A percentile compares a stretch with the other conserved stretches of the same genome.
Conservation (phyloP, 192 early-diverging fungal genomes). For the Mortierella antarctica region DNA sequence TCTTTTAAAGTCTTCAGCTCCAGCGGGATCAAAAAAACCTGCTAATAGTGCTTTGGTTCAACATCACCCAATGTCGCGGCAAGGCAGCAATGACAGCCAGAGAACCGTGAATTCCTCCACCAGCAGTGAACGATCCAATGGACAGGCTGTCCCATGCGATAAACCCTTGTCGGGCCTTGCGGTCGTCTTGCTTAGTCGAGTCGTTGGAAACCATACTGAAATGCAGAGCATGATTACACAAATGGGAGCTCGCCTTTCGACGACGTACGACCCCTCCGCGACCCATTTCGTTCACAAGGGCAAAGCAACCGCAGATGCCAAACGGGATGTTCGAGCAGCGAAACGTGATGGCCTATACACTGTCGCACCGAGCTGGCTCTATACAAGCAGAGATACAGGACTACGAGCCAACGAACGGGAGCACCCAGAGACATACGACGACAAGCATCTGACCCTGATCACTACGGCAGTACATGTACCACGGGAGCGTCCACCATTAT, state of each 20-base stretch:
- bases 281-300: constrained; percentile 40
- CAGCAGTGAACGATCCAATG: not conserved
- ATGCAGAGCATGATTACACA: constrained; percentile 17
- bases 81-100: not conserved
- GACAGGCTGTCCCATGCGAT: constrained; percentile 15
- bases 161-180: constrained; percentile 15
- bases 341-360: constrained; percentile 6
- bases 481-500: constrained; percentile 9
- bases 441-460: constrained; percentile 8
- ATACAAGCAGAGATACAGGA: constrained; percentile 21
- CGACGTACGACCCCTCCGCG: constrained; percentile 1
- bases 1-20: not conserved
- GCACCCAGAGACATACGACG: constrained; percentile 29
- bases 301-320: constrained; percentile 8
- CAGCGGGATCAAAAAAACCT: not conserved
- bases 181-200: constrained; percentile 26
- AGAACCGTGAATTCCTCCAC: not conserved
- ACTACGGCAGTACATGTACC: constrained; percentile 6
- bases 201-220: constrained; percentile 17
- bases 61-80: not conserved
- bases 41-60: not conserved
- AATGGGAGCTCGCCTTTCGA: constrained; percentile 25
- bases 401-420: constrained; percentile 26
- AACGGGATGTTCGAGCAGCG: constrained; percentile 18
- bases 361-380: constrained; percentile 29